Base-by-base conservation (phyloP, 179 eudicot species). In the Carnegiea gigantea region DNA sequence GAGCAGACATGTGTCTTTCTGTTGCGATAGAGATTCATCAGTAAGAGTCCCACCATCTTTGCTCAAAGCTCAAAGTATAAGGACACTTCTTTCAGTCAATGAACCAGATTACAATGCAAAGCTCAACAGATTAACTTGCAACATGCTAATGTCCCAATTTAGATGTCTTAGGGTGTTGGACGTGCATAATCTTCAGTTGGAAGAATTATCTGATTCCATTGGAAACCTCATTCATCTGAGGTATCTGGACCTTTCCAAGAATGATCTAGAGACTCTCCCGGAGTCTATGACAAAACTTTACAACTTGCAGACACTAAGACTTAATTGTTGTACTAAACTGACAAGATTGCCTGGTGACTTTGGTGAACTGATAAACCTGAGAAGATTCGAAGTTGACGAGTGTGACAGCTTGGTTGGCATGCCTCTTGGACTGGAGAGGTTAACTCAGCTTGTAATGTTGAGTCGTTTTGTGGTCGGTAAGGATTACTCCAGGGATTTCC, bases 81-180 rank as follows among this genome's bases (percentile, higher is more conserved):
- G 86, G n/a, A 84, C 86, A 67, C 70, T 84, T 73, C 4, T 84
- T 17, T 84, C 65, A 23, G 30, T 81, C 43, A 77, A 65, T 26
- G 82, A 77, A 24, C 75, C 84, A 72, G 53, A 64, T 77, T 59
- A n/a, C 44, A 48, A 36, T 79, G 33, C 73, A 72, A 81, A 28
- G 78, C 17, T 77, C 43, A 59, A 46, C 3, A 40, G 28, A 0
- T 24, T 12, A 4, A 23, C 70, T 1, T 77, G 62, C 21, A 70
- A 78, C 26, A 9, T 12, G 40, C 60, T 83, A 78, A 20, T 76
- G 14, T 49, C 70, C 17, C 23, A 48, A 15, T 73, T 70, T 10
- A 80, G 43, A 57, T 28, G 85, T 26, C 73, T 89, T 2, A 83
- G 86, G 77, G 86, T 85, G 36, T 76, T 89, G 70, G 87, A 84